Evolutionary conservation across 2,329 filamentous ascomycete genomes (phyloP).

Genomic region (Penicillium digitatum): DNA sequence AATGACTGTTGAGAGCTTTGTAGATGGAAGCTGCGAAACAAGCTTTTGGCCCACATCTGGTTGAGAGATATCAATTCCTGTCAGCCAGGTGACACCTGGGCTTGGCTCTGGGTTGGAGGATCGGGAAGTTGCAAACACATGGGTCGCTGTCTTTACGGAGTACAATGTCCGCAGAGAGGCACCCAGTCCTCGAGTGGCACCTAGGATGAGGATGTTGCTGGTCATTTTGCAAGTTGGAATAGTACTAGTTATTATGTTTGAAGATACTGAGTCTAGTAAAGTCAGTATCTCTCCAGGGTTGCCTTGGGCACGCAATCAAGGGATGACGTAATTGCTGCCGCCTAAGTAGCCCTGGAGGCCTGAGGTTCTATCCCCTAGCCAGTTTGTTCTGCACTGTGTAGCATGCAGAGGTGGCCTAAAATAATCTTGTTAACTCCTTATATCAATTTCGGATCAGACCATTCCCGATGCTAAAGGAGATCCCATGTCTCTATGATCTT

Average conservation of each 20-base stretch:
- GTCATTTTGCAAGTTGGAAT: constrained; percentile 13
- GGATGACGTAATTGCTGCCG: neutral
- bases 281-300: neutral
- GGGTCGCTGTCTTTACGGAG: constrained; percentile 44
- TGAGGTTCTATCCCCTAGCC: neutral
- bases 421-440: too few relatives aligned
- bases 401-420: neutral
- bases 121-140: constrained; percentile 60
- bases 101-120: constrained; percentile 45
- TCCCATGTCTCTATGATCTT: neutral
- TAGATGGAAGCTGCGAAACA: constrained; percentile 46
- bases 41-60: constrained; percentile 49
- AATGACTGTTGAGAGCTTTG: constrained; percentile 53
- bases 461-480: neutral
- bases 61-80: constrained; percentile 54
- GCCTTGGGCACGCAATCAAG: constrained; percentile 1
- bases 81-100: constrained; percentile 53
- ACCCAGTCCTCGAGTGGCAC: constrained; percentile 65
- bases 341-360: neutral
- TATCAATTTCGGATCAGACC: neutral
- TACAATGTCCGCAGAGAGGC: constrained; percentile 59
- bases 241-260: neutral
- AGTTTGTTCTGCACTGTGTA: neutral
- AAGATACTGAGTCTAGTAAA: neutral
- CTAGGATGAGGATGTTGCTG: constrained; percentile 58